Evolutionary conservation across 768 basidiomycete species (phyloP).

Genomic region (Ramaria sp.): DNA sequence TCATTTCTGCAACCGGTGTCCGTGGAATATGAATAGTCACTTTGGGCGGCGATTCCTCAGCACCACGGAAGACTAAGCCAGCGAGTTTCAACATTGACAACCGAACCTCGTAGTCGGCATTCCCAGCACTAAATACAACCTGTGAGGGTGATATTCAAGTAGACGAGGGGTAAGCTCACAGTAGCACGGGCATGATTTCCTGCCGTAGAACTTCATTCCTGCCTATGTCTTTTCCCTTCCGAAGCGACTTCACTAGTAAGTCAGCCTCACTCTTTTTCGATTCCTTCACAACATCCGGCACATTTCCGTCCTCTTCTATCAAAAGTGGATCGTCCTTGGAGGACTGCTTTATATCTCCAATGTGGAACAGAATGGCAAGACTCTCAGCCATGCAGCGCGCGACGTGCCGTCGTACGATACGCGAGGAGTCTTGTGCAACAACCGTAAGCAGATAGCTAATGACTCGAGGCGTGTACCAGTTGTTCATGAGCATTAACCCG

Average conservation of each 20-base stretch:
- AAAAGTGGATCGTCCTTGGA: conserved; percentile 71
- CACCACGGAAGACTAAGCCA: conserved; percentile 74
- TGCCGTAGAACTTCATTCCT: conserved; percentile 72
- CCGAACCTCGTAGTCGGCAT: conserved; percentile 79
- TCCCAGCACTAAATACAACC: conserved; percentile 40
- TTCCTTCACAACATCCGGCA: conserved; percentile 53
- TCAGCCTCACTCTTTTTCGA: conserved; percentile 73
- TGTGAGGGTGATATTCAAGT: background rate
- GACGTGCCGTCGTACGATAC: conserved; percentile 75
- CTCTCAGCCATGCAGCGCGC: conserved; percentile 80
- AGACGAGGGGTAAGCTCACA: conserved; percentile 39
- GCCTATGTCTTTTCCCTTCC: conserved; percentile 80
- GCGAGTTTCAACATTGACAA: conserved; percentile 88
- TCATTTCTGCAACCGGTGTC: conserved; percentile 56
- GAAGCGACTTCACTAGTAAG: conserved; percentile 71
- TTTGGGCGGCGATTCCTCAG: conserved; percentile 77
- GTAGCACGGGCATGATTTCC: conserved; percentile 67
- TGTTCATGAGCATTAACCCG: conserved; percentile 71
- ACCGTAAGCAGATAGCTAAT: conserved; percentile 84
- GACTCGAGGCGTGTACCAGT: conserved; percentile 77
- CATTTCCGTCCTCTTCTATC: conserved; percentile 78
- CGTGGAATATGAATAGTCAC: conserved; percentile 73
- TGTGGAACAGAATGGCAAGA: conserved; percentile 71
- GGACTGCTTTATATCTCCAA: conserved; percentile 81
- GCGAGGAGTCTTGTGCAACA: conserved; percentile 77